Evolutionary conservation across 1,139 yeast species (phyloP).

Genomic region (Kodamaea sp.): DNA sequence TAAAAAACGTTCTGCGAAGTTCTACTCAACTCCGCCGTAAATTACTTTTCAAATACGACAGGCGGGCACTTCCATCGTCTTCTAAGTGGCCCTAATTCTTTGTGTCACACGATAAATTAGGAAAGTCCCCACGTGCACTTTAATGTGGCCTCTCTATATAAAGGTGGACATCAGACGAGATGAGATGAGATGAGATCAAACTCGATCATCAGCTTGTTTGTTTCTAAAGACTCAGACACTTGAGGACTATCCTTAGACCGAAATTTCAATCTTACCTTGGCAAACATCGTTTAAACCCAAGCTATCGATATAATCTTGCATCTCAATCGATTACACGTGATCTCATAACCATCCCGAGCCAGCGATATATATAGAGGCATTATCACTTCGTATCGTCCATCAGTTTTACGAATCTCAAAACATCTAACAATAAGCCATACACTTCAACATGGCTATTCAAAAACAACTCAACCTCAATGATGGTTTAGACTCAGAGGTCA

Average conservation of each 20-base stretch:
- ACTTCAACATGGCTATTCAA: slow-evolving; percentile 31
- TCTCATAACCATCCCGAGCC: not conserved
- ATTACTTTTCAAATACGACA: too few relatives aligned
- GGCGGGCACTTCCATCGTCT: not conserved
- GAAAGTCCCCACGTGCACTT: slow-evolving; percentile 14
- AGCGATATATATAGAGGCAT: not conserved
- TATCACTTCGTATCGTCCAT: not conserved
- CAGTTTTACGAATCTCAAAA: too few relatives aligned
- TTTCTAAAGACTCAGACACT: too few relatives aligned
- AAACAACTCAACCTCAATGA: slow-evolving; percentile 50
- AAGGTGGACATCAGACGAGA: too few relatives aligned
- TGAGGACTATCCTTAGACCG: too few relatives aligned
- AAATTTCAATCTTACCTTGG: too few relatives aligned
- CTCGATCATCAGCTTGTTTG: too few relatives aligned
- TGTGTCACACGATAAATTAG: slow-evolving; percentile 4
- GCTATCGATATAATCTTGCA: not conserved
- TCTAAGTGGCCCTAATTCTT: not conserved
- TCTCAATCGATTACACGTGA: not conserved
- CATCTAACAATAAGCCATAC: not conserved
- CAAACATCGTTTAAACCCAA: too few relatives aligned
- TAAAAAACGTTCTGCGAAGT: too few relatives aligned
- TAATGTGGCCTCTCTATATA: not conserved
- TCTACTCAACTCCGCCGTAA: too few relatives aligned
- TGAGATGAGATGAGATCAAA: slow-evolving; percentile 1
- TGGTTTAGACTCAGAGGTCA: slow-evolving; percentile 53